Percentiles rank a stretch among this genome's conserved stretches.
Evolutionary conservation across 306 rosid genomes (phyloP).

Genomic region (Sechiopsis laciniata): DNA sequence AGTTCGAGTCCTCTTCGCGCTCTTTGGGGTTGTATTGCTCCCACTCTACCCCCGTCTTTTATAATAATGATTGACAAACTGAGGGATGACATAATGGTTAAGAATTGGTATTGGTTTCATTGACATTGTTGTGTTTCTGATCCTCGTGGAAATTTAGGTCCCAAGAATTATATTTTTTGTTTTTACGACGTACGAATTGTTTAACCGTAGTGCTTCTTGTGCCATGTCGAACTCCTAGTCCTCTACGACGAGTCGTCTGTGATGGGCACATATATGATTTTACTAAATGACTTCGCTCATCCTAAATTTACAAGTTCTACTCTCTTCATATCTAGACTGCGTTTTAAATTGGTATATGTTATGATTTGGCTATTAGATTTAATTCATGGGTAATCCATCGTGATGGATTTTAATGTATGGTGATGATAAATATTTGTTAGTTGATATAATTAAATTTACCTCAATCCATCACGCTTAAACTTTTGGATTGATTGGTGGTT

Average conservation of each 20-base stretch:
- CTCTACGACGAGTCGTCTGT: background rate
- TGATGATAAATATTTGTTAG: too few species aligned
- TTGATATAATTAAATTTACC: too few species aligned
- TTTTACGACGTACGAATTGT: background rate
- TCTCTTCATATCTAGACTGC: background rate
- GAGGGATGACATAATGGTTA: background rate
- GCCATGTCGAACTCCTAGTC: background rate
- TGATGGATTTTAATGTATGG: too few species aligned
- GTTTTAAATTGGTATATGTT: too few species aligned
- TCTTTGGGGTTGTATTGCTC: background rate
- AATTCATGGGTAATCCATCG: too few species aligned
- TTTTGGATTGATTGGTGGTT: too few species aligned
- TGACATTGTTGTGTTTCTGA: background rate
- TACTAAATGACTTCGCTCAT: background rate
- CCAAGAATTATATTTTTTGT: background rate
- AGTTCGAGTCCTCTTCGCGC: background rate
- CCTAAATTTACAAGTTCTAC: background rate
- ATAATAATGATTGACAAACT: background rate
- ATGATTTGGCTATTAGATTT: background rate
- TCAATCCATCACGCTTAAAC: too few species aligned
- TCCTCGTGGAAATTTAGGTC: background rate
- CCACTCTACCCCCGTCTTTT: background rate
- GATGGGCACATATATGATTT: background rate
- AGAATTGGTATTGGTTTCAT: background rate
- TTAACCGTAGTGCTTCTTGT: background rate